Evolutionary conservation across 2,329 filamentous ascomycete genomes (phyloP).

Genomic region (Aspergillus sp.): DNA sequence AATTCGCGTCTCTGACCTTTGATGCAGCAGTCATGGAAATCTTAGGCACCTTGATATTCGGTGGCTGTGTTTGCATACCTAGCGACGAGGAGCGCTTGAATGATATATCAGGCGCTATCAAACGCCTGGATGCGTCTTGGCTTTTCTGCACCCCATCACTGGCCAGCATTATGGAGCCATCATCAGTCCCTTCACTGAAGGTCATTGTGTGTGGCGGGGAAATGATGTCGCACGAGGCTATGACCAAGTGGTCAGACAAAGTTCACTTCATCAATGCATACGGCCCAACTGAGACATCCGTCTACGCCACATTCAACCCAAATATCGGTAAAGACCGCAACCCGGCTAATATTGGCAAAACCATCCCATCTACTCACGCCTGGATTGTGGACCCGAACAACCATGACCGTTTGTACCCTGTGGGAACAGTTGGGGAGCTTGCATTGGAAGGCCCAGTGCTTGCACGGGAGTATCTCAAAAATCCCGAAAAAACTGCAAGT

Average conservation of each 20-base stretch:
- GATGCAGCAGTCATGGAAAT: slow-evolving; percentile 45
- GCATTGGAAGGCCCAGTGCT: slow-evolving; percentile 40
- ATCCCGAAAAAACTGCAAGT: slow-evolving; percentile 31
- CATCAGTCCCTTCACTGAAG: slow-evolving; percentile 42
- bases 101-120: slow-evolving; percentile 48
- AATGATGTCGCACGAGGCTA: slow-evolving; percentile 71
- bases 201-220: slow-evolving; percentile 48
- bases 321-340: slow-evolving; percentile 22
- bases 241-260: slow-evolving; percentile 62
- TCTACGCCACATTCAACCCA: slow-evolving; percentile 32
- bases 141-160: slow-evolving; percentile 48
- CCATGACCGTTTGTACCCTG: slow-evolving; percentile 33
- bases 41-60: slow-evolving; percentile 40
- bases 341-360: slow-evolving; percentile 22
- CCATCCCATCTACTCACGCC: slow-evolving; percentile 21
- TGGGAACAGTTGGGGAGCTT: slow-evolving; percentile 38
- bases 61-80: slow-evolving; percentile 51
- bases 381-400: slow-evolving; percentile 38
- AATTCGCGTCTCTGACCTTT: slow-evolving; percentile 50
- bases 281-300: slow-evolving; percentile 38
- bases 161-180: slow-evolving; percentile 41
- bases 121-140: slow-evolving; percentile 53
- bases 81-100: slow-evolving; percentile 48
- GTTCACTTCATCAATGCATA: slow-evolving; percentile 42
- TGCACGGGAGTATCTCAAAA: slow-evolving; percentile 41